phyloP scores from a whole-genome alignment of 306 rosid genomes.

The Echinosophora koreensis region DNA sequence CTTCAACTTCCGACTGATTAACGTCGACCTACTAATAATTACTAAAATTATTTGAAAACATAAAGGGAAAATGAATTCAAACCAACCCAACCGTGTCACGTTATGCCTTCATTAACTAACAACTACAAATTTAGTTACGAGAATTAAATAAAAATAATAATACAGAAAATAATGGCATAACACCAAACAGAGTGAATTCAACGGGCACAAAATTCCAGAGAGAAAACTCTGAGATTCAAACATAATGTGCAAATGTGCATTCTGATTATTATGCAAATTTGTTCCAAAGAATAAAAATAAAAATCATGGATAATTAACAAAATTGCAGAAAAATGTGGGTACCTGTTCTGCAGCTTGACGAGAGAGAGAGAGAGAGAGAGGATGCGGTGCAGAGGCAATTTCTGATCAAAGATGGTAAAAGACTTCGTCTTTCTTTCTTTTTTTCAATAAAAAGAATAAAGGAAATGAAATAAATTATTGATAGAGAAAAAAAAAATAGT shows the following conservation, averaged over 20 bases:
- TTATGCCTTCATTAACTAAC: constrained; percentile 54
- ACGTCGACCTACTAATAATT: constrained; percentile 38
- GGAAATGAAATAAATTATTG: neutral
- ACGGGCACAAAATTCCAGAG: neutral
- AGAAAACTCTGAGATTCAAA: neutral
- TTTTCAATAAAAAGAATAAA: constrained; percentile 5
- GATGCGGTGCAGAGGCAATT: constrained; percentile 41
- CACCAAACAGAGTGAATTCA: constrained; percentile 43
- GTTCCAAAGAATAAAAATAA: neutral
- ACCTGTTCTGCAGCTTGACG: constrained; percentile 64
- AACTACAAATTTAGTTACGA: constrained; percentile 42
- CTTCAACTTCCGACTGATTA: constrained; percentile 27
- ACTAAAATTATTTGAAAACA: constrained; percentile 33
- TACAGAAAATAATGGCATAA: constrained; percentile 12
- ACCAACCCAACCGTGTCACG: constrained; percentile 61
- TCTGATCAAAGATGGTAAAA: constrained; percentile 35
- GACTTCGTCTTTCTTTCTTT: constrained; percentile 33
- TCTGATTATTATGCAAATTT: neutral
- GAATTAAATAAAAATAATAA: constrained; percentile 39
- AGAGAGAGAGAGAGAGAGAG: constrained; percentile 44
- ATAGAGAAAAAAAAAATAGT: neutral
- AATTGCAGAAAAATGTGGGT: constrained; percentile 10
- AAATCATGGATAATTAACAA: neutral
- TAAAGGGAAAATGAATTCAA: constrained; percentile 44
- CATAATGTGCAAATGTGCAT: constrained; percentile 29